Conservation (phyloP, 2,329 filamentous ascomycete species). For the Tolypocladium pustulatum region DNA sequence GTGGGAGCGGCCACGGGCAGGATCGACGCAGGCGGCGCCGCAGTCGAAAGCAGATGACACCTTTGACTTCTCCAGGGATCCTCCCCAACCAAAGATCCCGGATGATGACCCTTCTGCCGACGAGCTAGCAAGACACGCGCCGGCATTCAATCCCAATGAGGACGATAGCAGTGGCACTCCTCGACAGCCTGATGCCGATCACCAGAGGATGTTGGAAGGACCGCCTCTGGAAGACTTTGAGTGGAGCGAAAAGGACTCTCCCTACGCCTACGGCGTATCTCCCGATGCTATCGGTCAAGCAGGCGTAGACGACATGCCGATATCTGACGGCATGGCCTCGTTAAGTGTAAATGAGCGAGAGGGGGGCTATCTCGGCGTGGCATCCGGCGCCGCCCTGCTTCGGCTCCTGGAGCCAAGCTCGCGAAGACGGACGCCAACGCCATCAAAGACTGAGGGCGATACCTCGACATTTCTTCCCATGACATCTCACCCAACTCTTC, state of each 20-base stretch:
- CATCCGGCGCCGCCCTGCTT: constrained; percentile 32
- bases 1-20: constrained; percentile 3
- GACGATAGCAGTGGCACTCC: background rate
- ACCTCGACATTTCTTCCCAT: constrained; percentile 6
- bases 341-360: constrained; percentile 23
- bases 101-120: background rate
- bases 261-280: constrained; percentile 14
- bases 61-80: constrained; percentile 8
- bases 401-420: constrained; percentile 23
- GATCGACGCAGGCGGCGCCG: background rate
- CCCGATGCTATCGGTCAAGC: constrained; percentile 9
- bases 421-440: constrained; percentile 11
- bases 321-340: constrained; percentile 27
- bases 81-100: background rate
- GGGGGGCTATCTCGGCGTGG: constrained; percentile 33
- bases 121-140: background rate
- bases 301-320: constrained; percentile 14
- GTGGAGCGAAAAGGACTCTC: constrained; percentile 22
- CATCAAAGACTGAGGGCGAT: constrained; percentile 5
- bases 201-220: constrained; percentile 17
- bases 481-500: constrained; percentile 10
- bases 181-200: constrained; percentile 4
- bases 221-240: constrained; percentile 25
- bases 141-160: background rate
- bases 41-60: background rate